Base-by-base conservation (phyloP, 768 basidiomycete species). In the Lentinula sp. region DNA sequence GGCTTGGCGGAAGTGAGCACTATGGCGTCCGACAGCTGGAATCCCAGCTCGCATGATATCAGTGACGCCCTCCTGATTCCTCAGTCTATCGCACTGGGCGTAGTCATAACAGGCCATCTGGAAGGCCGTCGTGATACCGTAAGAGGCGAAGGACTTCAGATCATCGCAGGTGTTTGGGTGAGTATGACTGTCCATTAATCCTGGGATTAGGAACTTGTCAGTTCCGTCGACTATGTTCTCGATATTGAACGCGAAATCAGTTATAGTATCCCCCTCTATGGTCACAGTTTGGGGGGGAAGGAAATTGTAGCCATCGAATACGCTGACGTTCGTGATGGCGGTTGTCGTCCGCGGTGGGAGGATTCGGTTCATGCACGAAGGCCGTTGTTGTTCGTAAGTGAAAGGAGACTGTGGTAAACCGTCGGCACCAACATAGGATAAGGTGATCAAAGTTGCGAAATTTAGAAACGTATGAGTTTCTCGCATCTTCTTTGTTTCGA, bases 101-200 rank as follows among this genome's bases (percentile, higher is more conserved):
- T 53, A 2, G 4, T 57, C 57, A 15, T 42, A 36, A 45, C 64
- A 64, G 43, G 36, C 41, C 28, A 46, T 39, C 16, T 42, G 55
- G 23, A 64, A 54, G 16, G 57, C 39, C 1, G 63, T 53, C 6
- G 63, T 62, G 10, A 61, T 61, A 9, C 63, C 63, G 16, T 57
- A 59, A 6, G 61, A 62, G 1, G 64, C 57, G 2, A 64, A 23
- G 2, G 36, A 10, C 32, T 62, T 54, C 28, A 64, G 35, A 20
- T 61, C 33, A 3, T 60, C 57, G 6, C 59, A 54, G 0, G 61
- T 50, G 1, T 2, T 6, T 0, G 61, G 53, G 20, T 64, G 64
- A 0, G 33, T 36, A 46, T 64, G 63, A 33, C 59, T 60, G 46
- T 64, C 61, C 53, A 64, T 64, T 23, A 64, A 58, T 0, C 64